These are phyloP conservation scores for Botrytis paeoniae DNA, from an alignment of 2,329 filamentous ascomycete species.

Conservation along the genomic window DNA sequence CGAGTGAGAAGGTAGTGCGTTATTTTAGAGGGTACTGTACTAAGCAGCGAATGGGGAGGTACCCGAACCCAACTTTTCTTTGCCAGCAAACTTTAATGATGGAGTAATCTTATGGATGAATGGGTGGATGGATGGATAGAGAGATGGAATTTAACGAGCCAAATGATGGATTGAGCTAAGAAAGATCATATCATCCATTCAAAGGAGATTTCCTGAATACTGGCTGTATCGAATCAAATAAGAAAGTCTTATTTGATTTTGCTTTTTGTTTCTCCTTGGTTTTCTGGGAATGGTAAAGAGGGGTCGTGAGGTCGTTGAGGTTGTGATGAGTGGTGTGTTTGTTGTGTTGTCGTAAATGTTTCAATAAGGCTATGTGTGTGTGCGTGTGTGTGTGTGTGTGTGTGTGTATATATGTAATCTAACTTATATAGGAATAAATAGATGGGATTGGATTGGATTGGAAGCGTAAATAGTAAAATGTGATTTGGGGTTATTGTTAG, in stretches of 20 bases:
- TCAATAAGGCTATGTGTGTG: neutral
- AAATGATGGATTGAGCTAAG: neutral
- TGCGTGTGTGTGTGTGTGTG: neutral
- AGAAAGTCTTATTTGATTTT: neutral
- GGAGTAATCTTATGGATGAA: neutral
- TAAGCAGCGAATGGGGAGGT: constrained; percentile 10
- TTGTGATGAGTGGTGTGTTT: neutral
- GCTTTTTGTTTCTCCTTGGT: neutral
- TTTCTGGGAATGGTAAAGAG: neutral
- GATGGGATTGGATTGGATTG: neutral
- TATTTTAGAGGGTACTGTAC: constrained; percentile 1
- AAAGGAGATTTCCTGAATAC: neutral
- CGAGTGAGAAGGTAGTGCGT: constrained; percentile 8
- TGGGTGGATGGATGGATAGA: neutral
- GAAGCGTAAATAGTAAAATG: neutral
- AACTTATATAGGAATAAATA: neutral
- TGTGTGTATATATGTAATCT: neutral
- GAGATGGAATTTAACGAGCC: neutral
- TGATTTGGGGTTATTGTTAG: neutral
- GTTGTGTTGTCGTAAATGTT: constrained; percentile 9
- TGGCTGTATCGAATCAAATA: neutral
- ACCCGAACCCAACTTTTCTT: constrained; percentile 6
- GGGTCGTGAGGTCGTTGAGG: neutral
- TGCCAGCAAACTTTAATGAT: constrained; percentile 12
- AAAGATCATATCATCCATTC: neutral